A percentile compares a stretch with the other conserved stretches of the same genome.
phyloP scores from a whole-genome alignment of 257 asterid genomes.

The Capsicum pubescens region DNA sequence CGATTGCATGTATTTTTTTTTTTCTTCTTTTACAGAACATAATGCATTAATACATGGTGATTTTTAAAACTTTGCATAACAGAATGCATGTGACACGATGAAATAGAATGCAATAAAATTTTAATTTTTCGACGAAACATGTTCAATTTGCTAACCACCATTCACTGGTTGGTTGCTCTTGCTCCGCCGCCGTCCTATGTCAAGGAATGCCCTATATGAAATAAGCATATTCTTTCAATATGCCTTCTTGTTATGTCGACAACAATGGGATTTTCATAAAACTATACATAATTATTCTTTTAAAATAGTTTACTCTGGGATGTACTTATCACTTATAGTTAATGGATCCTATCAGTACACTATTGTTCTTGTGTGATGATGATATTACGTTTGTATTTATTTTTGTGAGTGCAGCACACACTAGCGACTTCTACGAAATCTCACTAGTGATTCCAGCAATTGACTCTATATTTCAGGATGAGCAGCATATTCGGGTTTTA shows the following conservation, averaged over 20 bases:
- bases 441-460: no score
- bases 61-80: no score
- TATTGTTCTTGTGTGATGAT: no score
- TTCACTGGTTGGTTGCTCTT: neutral
- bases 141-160: neutral
- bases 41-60: no score
- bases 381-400: no score
- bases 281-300: neutral
- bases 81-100: no score
- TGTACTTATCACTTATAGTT: neutral
- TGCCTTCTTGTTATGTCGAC: conserved; percentile 4
- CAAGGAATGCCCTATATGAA: neutral
- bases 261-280: conserved; percentile 9
- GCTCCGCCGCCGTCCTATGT: neutral
- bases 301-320: neutral
- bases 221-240: neutral
- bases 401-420: no score
- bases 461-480: no score
- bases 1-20: no score
- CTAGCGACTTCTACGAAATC: no score
- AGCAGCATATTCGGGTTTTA: neutral
- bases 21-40: no score
- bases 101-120: no score
- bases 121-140: neutral
- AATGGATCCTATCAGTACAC: neutral